Evolutionary conservation across 495 filamentous ascomycete species (phyloP), one percentile per base, ranked within the genome.

Genomic region (Cercophora newfieldiana): DNA sequence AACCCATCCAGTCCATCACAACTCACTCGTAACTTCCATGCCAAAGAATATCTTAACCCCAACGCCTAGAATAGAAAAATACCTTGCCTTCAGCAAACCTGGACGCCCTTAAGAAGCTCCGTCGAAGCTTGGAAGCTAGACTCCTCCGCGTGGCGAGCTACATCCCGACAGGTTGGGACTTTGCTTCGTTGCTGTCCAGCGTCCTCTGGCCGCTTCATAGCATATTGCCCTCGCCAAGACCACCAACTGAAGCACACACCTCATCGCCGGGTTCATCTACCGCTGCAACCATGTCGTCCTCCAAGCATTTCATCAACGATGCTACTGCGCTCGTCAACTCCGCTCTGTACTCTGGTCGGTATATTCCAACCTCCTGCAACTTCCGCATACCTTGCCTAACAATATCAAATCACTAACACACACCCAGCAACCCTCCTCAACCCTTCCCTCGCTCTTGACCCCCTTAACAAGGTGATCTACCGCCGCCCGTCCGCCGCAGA

Each of bases 241-340:
- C 8, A 28, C 21, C 25, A 28, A 47, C 37, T 6, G 30, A 25
- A 12, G 7, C 53, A 12, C 18, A 21, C 58, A 31, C 16, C 8
- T 26, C 26, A 56, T 24, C 21, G n/a, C n/a, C n/a, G n/a, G n/a
- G n/a, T 25, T 51, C 28, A 28, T 0, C n/a, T 6, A 19, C 3
- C 31, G 25, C 49, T 12, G 31, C 29, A 18, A 56, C 21, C 22
- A 85, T 85, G 83, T 83, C 84, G 19, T 81, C n/a, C n/a, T n/a
- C 89, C 68, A 96, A 96, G 79, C 95, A 99, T 80, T 99, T 97
- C 84, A 87, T 97, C 82, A 88, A 91, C 71, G 91, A 96, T 77
- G 90, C 95, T 25, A 87, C 83, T 62, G 83, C 90, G 68, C 86
- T 97, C 62, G 92, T 99, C 70, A 83, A 87, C 68, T 83, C 87